Base-by-base conservation (phyloP, 2,329 filamentous ascomycete genomes). In the Colletotrichum falcatum region DNA sequence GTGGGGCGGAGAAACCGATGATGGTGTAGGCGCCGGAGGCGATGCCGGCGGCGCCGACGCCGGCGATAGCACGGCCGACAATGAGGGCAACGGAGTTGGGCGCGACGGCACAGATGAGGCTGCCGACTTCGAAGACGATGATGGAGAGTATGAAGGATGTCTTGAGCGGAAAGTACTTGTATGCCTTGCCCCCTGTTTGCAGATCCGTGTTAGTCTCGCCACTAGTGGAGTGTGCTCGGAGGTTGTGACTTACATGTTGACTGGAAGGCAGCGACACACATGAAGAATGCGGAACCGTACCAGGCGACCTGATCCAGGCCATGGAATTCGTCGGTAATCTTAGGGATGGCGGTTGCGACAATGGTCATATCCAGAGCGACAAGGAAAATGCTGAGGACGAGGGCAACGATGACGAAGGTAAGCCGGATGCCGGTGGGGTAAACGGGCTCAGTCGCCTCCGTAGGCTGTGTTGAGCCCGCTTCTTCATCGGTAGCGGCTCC, bases 231-330 rank as follows among this genome's bases (percentile, higher is more conserved):
- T 4, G 65, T 64, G 30, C 74, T 72, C 4, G 74, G 26, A 44
- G 26, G 62, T 30, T n/a, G 18, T 60, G 53, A 76, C 68, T 62
- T 71, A 71, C 68, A 85, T 20, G 80, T 79, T 53, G 83, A 82
- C 74, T 85, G 83, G 74, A 83, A 81, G 67, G 79, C 79, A 12
- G 81, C 84, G 37, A 84, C 75, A 1, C 84, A 85, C 73, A 87
- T 79, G 77, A 87, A 86, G 73, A 85, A 88, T 51, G 85, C 85
- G 20, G 86, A 83, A 2, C 86, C 87, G 73, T 90, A 90, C 89
- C 89, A 91, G 28, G 85, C 84, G 16, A 88, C 83, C 71, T 88
- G 84, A 44, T 83, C 81, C 23, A 88, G 81, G 58, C 84, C 81
- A 66, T 85, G 80, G 78, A 87, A 86, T 49, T 86, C 82, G 72